A percentile compares a stretch with the other conserved stretches of the same genome.
phyloP scores from a whole-genome alignment of 2,329 filamentous ascomycete species.

The Cercospora zeina region DNA sequence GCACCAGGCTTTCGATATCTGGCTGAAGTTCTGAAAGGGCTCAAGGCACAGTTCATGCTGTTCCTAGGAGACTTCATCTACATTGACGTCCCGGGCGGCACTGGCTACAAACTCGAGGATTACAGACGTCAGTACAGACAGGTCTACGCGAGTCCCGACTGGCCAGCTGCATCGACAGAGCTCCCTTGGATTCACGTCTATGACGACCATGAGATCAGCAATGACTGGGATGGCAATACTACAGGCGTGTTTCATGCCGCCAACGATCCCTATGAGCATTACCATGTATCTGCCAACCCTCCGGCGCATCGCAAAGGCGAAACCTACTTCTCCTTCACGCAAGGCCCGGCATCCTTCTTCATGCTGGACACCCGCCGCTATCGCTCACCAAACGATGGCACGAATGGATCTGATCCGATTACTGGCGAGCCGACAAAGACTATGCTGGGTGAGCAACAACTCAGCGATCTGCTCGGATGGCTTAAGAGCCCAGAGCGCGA shows the following conservation, averaged over 20 bases:
- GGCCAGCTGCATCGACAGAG: conserved; percentile 70
- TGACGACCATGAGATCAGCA: conserved; percentile 94
- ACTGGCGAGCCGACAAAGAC: conserved; percentile 60
- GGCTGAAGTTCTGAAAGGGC: conserved; percentile 66
- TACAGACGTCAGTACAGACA: conserved; percentile 92
- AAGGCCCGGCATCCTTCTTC: conserved; percentile 92
- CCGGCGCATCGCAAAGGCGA: conserved; percentile 61
- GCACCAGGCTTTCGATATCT: conserved; percentile 79
- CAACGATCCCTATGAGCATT: conserved; percentile 80
- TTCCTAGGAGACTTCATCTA: conserved; percentile 87
- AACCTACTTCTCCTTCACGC: conserved; percentile 85
- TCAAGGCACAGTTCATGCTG: conserved; percentile 72
- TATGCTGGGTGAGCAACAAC: conserved; percentile 80
- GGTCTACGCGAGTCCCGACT: conserved; percentile 93
- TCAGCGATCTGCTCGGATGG: conserved; percentile 76
- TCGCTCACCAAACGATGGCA: conserved; percentile 65
- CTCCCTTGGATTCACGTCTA: conserved; percentile 97
- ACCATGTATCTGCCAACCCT: conserved; percentile 83
- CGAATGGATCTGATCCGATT: conserved; percentile 59
- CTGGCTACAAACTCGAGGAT: conserved; percentile 69
- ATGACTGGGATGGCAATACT: conserved; percentile 84
- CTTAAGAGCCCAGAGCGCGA: conserved; percentile 68
- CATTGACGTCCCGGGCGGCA: conserved; percentile 79
- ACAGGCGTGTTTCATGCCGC: conserved; percentile 78
- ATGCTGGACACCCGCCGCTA: conserved; percentile 90